phyloP scores from a whole-genome alignment of 2,329 filamentous ascomycete genomes.

The Alternaria panax region DNA sequence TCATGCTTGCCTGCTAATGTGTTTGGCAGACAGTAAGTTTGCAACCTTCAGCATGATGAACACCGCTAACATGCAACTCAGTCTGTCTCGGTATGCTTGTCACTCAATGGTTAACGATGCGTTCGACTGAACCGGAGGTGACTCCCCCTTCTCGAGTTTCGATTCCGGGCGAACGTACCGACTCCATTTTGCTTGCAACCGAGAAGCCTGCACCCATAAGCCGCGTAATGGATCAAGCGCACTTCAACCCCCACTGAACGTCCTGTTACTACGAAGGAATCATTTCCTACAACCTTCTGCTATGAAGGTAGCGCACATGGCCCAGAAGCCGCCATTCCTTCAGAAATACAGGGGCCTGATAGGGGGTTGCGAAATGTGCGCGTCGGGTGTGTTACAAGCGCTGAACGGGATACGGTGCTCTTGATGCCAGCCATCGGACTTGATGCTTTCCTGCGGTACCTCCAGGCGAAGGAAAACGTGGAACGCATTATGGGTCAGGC shows the following conservation, averaged over 20 bases:
- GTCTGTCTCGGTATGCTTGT: conserved; percentile 30
- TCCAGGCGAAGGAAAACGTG: not conserved
- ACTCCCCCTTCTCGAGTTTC: not conserved
- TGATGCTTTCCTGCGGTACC: not conserved
- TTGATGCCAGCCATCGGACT: not conserved
- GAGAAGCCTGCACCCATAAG: conserved; percentile 2
- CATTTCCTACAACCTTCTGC: not conserved
- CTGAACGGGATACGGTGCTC: not conserved
- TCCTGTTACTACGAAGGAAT: not conserved
- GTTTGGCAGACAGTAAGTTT: conserved; percentile 49
- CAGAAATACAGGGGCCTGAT: not conserved
- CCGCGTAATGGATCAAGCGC: not conserved
- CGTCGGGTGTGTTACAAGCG: not conserved
- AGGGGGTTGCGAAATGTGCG: not conserved
- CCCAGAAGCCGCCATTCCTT: not conserved
- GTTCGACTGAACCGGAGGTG: conserved; percentile 9
- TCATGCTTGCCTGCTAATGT: conserved; percentile 49
- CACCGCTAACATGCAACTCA: conserved; percentile 8
- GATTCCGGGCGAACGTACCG: not conserved
- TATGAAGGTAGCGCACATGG: not conserved
- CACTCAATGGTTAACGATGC: conserved; percentile 29
- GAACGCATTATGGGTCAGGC: not conserved
- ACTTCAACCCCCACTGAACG: conserved; percentile 3
- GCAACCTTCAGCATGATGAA: not conserved
- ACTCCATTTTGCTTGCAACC: not conserved